Conservation (phyloP, 2,329 filamentous ascomycete species). For the Dactylellina parvicollis region DNA sequence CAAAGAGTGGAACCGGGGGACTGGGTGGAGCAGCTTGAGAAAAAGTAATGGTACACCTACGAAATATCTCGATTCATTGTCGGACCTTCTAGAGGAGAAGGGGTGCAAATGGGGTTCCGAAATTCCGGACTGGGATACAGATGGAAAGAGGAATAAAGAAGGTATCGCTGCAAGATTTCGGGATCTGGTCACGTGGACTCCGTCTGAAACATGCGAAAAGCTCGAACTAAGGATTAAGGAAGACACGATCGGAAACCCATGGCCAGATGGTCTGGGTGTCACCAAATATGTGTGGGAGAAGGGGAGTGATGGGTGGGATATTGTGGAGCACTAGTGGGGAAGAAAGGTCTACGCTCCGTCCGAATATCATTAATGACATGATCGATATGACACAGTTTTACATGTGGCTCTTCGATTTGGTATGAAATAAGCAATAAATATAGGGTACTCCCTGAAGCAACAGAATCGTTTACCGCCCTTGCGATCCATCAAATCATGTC, state of each 20-base stretch:
- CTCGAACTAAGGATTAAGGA: slow-evolving; percentile 18
- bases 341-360: no score
- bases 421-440: no score
- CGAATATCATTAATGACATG: no score
- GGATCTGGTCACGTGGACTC: not conserved
- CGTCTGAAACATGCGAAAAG: slow-evolving; percentile 4
- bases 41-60: no score
- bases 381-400: no score
- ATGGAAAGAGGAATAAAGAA: not conserved
- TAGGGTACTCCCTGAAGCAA: no score
- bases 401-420: no score
- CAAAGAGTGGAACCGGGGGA: not conserved
- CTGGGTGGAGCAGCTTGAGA: no score
- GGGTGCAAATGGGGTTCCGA: slow-evolving; percentile 11
- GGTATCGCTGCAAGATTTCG: not conserved
- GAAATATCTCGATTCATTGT: slow-evolving; percentile 15
- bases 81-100: not conserved
- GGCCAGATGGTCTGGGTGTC: slow-evolving; percentile 10
- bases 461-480: no score
- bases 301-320: not conserved
- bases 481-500: no score
- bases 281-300: slow-evolving; percentile 36
- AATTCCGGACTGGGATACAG: slow-evolving; percentile 19
- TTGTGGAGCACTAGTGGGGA: not conserved
- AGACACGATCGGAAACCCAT: not conserved